Percentiles rank a stretch among this genome's conserved stretches.
Conservation (phyloP, 805 yeast species). For the Starmerella riodocensis region DNA sequence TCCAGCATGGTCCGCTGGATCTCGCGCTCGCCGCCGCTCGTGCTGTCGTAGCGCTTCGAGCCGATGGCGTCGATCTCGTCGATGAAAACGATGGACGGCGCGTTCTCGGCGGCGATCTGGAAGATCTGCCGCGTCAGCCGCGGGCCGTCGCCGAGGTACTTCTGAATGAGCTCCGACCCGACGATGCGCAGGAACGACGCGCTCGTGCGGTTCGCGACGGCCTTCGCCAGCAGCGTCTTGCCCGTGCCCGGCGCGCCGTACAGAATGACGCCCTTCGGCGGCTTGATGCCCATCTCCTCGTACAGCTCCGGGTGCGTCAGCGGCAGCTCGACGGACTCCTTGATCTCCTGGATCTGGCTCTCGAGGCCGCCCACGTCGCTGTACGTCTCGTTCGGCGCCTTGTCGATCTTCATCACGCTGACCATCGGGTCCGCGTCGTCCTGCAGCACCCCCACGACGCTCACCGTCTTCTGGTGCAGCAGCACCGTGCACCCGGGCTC, state of each 20-base stretch:
- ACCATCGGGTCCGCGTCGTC: slow-evolving; percentile 98
- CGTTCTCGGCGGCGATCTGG: slow-evolving; percentile 92
- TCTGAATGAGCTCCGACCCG: slow-evolving; percentile 93
- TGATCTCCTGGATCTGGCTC: slow-evolving; percentile 90
- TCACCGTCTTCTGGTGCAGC: slow-evolving; percentile 87
- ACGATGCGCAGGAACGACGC: slow-evolving; percentile 94
- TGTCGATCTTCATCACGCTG: slow-evolving; percentile 92
- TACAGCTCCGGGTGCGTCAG: slow-evolving; percentile 91
- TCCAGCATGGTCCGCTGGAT: slow-evolving; percentile 97
- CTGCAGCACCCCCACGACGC: slow-evolving; percentile 94
- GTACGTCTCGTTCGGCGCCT: slow-evolving; percentile 92
- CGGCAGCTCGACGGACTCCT: slow-evolving; percentile 92
- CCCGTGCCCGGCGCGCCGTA: slow-evolving; percentile 99
- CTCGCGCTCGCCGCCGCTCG: slow-evolving; percentile 93
- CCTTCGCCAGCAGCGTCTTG: slow-evolving; percentile 87
- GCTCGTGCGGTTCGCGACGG: slow-evolving; percentile 95
- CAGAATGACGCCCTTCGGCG: slow-evolving; percentile 93
- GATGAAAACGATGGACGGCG: slow-evolving; percentile 95
- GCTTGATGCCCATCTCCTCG: slow-evolving; percentile 97
- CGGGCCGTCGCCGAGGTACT: slow-evolving; percentile 96
- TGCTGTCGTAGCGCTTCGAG: slow-evolving; percentile 84
- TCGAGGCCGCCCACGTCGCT: slow-evolving; percentile 97
- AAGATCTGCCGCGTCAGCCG: slow-evolving; percentile 85
- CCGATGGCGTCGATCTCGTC: slow-evolving; percentile 99
- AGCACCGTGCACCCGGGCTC: slow-evolving; percentile 97